Base-by-base conservation (phyloP, 345 rosid genomes). In the Moringa oleifera region DNA sequence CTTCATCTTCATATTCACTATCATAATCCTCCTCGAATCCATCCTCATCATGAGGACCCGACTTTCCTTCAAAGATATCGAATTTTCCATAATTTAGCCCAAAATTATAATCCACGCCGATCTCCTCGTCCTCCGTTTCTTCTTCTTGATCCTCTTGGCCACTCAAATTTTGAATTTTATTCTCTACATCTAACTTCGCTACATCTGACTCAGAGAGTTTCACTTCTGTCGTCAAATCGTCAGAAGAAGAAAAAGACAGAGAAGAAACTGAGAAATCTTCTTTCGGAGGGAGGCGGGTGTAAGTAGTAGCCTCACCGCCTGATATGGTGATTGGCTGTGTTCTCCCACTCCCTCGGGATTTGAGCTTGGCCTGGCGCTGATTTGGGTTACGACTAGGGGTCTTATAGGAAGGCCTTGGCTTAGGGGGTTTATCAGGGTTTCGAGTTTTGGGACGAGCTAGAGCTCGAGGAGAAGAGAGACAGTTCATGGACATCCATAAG, bases 241-340 rank as follows among this genome's bases (percentile, higher is more conserved):
- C n/a, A 7, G 58, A 68, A 19, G 69, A 49, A 22, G 77, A 73
- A 36, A 69, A 63, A 0, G 68, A 7, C 11, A 73, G 59, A 68
- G 73, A 72, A 10, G 61, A 62, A 65, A 45, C 71, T 1, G 69
- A 62, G 63, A 77, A 83, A 55, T 90, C 90, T 56, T 90, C 96
- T 62, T 76, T 74, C 1, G 87, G 91, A 67, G 97, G 98, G 57
- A 93, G 91, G 70, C 98, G 80, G 4, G 82, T 86, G 77, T 81
- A 93, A 64, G 90, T 80, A 55, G 97, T 84, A 57, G 96, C 98
- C 57, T 89, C 93, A 45, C 80, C 81, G 22, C 83, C 89, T n/a
- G 78, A 45, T 23, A 70, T 59, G 13, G 89, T 58, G 57, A 72
- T 67, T 4, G 85, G 75, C 52, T 74, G 76, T 10, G 73, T 69